Percentiles rank a stretch among this genome's conserved stretches.
Evolutionary conservation across 768 basidiomycete species (phyloP).

Genomic region (Filobasidium floriforme): DNA sequence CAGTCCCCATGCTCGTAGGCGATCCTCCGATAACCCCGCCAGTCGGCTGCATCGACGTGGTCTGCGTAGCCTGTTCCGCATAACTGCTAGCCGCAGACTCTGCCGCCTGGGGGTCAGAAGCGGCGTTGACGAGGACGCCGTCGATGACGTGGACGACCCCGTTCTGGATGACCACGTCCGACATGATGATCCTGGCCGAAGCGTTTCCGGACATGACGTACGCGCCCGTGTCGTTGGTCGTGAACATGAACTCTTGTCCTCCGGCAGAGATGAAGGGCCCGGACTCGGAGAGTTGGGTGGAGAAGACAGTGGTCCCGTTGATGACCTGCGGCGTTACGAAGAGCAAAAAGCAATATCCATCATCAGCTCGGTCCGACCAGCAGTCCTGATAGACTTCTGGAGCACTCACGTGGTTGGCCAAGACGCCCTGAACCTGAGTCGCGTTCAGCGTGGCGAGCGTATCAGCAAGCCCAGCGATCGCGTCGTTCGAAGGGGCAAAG

Average conservation of each 20-base stretch:
- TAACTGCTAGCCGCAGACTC: conserved; percentile 35
- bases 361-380: neutral
- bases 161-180: conserved; percentile 59
- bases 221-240: conserved; percentile 54
- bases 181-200: conserved; percentile 53
- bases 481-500: conserved; percentile 59
- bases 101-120: conserved; percentile 41
- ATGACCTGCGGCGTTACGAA: conserved; percentile 49
- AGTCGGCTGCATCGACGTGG: conserved; percentile 27
- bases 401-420: conserved; percentile 57
- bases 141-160: conserved; percentile 59
- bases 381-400: neutral
- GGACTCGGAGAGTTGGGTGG: conserved; percentile 49
- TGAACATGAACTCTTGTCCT: conserved; percentile 54
- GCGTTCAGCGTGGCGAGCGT: conserved; percentile 48
- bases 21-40: conserved; percentile 16
- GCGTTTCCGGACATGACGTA: conserved; percentile 52
- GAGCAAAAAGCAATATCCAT: neutral
- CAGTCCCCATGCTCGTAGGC: conserved; percentile 22
- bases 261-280: conserved; percentile 52
- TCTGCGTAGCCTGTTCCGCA: conserved; percentile 31
- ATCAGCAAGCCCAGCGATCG: conserved; percentile 48
- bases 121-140: conserved; percentile 43
- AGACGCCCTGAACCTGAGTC: conserved; percentile 49
- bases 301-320: conserved; percentile 64